A percentile compares a stretch with the other conserved stretches of the same genome.
Conservation (phyloP, 2,329 filamentous ascomycete species). For the Xylaria sp. region DNA sequence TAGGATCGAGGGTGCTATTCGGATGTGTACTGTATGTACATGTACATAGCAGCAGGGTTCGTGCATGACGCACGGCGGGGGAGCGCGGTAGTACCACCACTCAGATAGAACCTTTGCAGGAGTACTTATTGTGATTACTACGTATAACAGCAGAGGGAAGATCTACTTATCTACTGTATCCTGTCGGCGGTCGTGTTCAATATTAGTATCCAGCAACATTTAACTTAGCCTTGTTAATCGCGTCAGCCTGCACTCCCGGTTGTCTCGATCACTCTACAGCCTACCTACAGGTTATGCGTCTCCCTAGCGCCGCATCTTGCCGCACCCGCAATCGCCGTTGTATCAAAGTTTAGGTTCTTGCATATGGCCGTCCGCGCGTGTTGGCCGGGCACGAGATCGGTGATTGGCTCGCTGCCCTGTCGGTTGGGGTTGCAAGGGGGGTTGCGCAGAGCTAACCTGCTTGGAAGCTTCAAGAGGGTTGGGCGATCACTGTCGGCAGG, state of each 20-base stretch:
- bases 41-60: conserved; percentile 18
- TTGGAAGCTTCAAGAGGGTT: conserved; percentile 20
- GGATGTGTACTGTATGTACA: conserved; percentile 10
- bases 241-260: too few relatives aligned
- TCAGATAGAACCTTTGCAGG: conserved; percentile 3
- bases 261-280: too few relatives aligned
- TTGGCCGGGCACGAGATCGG: conserved; percentile 29
- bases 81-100: conserved; percentile 23
- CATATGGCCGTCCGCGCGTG: conserved; percentile 3
- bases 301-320: too few relatives aligned
- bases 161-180: too few relatives aligned
- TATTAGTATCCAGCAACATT: too few relatives aligned
- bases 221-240: too few relatives aligned
- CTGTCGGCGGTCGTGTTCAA: too few relatives aligned
- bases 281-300: too few relatives aligned
- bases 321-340: too few relatives aligned
- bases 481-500: conserved; percentile 38
- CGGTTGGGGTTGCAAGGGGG: conserved; percentile 29
- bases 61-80: conserved; percentile 25
- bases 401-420: conserved; percentile 37
- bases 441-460: conserved; percentile 18
- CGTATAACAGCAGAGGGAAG: too few relatives aligned
- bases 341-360: conserved; percentile 9
- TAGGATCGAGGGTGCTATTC: conserved; percentile 13
- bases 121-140: too few relatives aligned